Conservation (phyloP, 345 rosid genomes). For the Boechera divaricarpa region DNA sequence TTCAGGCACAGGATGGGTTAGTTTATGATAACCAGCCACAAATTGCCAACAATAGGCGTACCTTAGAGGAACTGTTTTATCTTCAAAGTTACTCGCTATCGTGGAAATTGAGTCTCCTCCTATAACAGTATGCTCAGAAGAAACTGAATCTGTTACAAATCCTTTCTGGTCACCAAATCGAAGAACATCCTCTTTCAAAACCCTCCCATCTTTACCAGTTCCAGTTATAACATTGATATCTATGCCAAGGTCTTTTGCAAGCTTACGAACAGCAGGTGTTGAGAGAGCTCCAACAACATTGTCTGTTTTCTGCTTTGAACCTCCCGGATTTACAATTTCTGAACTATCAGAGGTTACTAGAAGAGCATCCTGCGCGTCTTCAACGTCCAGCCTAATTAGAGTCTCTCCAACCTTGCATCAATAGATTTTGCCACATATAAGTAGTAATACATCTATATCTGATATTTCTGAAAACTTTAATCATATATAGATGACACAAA, state of each 20-base stretch:
- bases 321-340: constrained; percentile 31
- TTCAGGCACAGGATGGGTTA: background rate
- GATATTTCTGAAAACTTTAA: background rate
- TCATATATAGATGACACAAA: constrained; percentile 10
- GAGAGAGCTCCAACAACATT: constrained; percentile 58
- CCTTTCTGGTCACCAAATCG: constrained; percentile 60
- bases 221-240: constrained; percentile 64
- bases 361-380: constrained; percentile 50
- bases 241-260: constrained; percentile 78
- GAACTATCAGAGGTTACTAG: constrained; percentile 28
- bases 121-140: constrained; percentile 35
- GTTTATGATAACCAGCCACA: background rate
- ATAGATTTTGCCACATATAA: background rate
- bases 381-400: constrained; percentile 69
- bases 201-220: constrained; percentile 77
- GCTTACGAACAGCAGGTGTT: constrained; percentile 81
- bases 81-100: constrained; percentile 48
- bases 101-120: constrained; percentile 46
- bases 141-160: constrained; percentile 43
- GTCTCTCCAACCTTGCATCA: constrained; percentile 85
- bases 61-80: constrained; percentile 75
- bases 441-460: background rate
- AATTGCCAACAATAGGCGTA: constrained; percentile 26
- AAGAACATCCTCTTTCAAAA: constrained; percentile 79
- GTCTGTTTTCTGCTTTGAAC: constrained; percentile 42